phyloP scores from a whole-genome alignment of 2,329 filamentous ascomycete genomes.

The Fusarium sp. region DNA sequence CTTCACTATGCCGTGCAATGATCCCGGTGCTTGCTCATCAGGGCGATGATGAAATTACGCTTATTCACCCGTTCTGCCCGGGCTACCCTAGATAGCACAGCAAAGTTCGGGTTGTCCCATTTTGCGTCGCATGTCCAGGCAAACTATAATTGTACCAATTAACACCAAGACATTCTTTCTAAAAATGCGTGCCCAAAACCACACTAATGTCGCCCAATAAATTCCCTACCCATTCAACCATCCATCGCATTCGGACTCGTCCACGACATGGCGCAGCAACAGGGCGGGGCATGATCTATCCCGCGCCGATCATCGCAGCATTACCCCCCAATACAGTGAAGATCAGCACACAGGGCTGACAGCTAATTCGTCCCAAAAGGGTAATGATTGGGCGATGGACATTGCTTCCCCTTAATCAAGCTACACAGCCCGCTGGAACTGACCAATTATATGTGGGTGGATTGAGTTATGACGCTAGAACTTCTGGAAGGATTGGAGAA shows the following conservation, averaged over 20 bases:
- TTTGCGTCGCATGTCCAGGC: too few relatives aligned
- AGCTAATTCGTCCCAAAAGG: neutral
- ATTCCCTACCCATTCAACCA: too few relatives aligned
- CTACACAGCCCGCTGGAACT: neutral
- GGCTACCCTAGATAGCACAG: too few relatives aligned
- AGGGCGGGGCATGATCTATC: neutral
- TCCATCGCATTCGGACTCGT: neutral
- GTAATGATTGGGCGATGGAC: neutral
- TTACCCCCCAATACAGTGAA: neutral
- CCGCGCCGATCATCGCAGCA: neutral
- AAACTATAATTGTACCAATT: too few relatives aligned
- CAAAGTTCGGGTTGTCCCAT: too few relatives aligned
- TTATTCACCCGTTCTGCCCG: too few relatives aligned
- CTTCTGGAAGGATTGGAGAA: neutral
- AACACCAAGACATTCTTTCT: accelerated
- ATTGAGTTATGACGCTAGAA: neutral
- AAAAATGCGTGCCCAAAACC: neutral
- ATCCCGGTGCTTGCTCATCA: too few relatives aligned
- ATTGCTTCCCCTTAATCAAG: neutral
- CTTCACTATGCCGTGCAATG: too few relatives aligned
- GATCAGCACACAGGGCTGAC: neutral
- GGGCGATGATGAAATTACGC: too few relatives aligned
- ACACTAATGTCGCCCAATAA: neutral
- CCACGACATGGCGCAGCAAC: neutral
- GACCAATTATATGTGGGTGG: neutral